A percentile compares a stretch with the other conserved stretches of the same genome.
Conservation (phyloP, 2,329 filamentous ascomycete genomes). For the Tolypocladium ophioglossoides region DNA sequence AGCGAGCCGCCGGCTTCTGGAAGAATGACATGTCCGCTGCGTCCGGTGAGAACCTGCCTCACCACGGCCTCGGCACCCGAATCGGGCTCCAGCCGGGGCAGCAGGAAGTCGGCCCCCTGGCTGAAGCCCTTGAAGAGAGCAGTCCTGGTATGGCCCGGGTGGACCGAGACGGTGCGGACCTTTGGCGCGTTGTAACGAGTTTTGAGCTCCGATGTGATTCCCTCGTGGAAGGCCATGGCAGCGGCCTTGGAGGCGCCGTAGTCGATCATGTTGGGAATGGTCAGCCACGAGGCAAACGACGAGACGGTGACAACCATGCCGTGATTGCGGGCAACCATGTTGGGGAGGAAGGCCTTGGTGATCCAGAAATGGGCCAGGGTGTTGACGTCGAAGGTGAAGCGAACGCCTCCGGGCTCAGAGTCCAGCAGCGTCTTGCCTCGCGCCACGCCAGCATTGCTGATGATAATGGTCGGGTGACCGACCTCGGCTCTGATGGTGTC, state of each 20-base stretch:
- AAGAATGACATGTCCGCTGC: slow-evolving; percentile 36
- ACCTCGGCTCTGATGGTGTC: slow-evolving; percentile 41
- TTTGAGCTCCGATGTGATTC: slow-evolving; percentile 44
- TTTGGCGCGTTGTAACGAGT: slow-evolving; percentile 51
- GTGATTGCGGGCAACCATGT: slow-evolving; percentile 53
- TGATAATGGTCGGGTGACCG: slow-evolving; percentile 57
- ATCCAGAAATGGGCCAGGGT: slow-evolving; percentile 56
- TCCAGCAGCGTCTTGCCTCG: slow-evolving; percentile 52
- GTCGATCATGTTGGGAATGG: slow-evolving; percentile 54
- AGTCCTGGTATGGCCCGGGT: slow-evolving; percentile 34
- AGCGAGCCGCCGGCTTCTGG: slow-evolving; percentile 28
- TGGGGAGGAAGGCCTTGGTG: slow-evolving; percentile 56
- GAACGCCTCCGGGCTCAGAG: slow-evolving; percentile 44
- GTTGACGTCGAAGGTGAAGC: slow-evolving; percentile 63
- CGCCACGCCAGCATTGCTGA: slow-evolving; percentile 61
- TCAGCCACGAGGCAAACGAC: slow-evolving; percentile 49
- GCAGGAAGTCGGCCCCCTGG: slow-evolving; percentile 31
- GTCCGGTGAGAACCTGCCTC: slow-evolving; percentile 35
- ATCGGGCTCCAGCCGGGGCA: slow-evolving; percentile 26
- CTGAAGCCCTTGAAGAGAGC: slow-evolving; percentile 37
- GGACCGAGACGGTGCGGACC: slow-evolving; percentile 56
- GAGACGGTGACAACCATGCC: slow-evolving; percentile 65
- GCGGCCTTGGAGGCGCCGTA: slow-evolving; percentile 59
- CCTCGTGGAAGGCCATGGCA: slow-evolving; percentile 58
- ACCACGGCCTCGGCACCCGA: slow-evolving; percentile 36